Conservation (phyloP, 2,329 filamentous ascomycete genomes). For the Talaromyces amestolkiae region DNA sequence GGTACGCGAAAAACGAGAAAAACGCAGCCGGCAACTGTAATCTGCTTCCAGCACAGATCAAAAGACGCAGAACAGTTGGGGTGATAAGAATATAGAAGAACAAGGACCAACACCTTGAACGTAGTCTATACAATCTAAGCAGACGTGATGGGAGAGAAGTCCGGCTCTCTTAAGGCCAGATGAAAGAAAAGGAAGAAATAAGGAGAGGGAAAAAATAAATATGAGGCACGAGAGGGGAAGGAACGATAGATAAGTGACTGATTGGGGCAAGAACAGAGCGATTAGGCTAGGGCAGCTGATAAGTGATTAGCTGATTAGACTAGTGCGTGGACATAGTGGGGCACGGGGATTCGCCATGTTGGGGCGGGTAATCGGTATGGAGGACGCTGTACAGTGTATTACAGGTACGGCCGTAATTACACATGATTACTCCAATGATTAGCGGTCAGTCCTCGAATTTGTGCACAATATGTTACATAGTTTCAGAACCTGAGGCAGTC, state of each 20-base stretch:
- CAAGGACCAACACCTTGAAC: constrained; percentile 8
- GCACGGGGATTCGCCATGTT: constrained; percentile 14
- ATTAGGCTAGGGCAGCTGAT: constrained; percentile 19
- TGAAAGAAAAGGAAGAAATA: neutral
- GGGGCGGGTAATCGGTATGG: constrained; percentile 5
- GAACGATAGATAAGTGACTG: constrained; percentile 19
- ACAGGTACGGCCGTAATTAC: neutral
- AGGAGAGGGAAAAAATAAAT: constrained; percentile 5
- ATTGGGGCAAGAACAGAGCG: constrained; percentile 20
- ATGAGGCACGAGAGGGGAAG: constrained; percentile 16
- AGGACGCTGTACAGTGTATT: neutral
- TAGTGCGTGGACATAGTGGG: constrained; percentile 6
- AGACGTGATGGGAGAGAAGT: neutral
- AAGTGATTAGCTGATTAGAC: constrained; percentile 17
- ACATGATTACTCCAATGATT: neutral
- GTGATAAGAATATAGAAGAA: constrained; percentile 8
- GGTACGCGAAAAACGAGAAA: neutral
- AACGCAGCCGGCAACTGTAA: neutral
- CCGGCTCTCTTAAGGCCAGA: constrained; percentile 1
- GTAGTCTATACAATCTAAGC: neutral
- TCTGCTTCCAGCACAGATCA: constrained; percentile 15
- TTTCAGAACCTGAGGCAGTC: neutral
- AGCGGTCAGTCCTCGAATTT: neutral
- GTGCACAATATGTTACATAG: neutral
- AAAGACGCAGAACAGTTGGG: constrained; percentile 17